phyloP scores from a whole-genome alignment of 2,329 filamentous ascomycete species.

The Fusarium ramigenum region DNA sequence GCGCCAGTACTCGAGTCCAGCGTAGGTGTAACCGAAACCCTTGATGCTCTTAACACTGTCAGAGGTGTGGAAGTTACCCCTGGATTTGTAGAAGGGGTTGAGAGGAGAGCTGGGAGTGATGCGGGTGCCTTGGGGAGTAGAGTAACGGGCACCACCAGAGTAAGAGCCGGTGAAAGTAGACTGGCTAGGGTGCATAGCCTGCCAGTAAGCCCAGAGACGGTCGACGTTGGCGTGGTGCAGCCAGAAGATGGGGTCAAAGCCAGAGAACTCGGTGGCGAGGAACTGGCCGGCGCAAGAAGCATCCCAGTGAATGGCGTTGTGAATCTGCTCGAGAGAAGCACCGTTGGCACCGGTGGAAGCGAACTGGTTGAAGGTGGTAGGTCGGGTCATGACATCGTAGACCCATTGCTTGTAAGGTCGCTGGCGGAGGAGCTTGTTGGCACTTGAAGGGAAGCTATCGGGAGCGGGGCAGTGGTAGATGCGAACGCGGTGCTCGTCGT shows the following conservation, averaged over 20 bases:
- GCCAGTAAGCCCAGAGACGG: conserved; percentile 68
- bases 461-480: conserved; percentile 54
- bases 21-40: conserved; percentile 53
- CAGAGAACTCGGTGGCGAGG: conserved; percentile 51
- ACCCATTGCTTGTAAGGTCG: conserved; percentile 53
- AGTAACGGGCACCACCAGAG: conserved; percentile 50
- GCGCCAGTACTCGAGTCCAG: conserved; percentile 49
- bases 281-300: conserved; percentile 54
- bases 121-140: conserved; percentile 50
- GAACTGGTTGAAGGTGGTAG: conserved; percentile 49
- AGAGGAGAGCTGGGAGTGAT: conserved; percentile 58
- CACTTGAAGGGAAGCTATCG: conserved; percentile 51
- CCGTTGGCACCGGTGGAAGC: conserved; percentile 48
- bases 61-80: conserved; percentile 55
- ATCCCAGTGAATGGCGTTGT: conserved; percentile 55
- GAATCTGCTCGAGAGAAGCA: conserved; percentile 55
- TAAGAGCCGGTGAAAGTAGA: conserved; percentile 50
- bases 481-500: conserved; percentile 42
- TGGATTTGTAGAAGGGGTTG: conserved; percentile 58
- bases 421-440: conserved; percentile 48
- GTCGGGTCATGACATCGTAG: conserved; percentile 53
- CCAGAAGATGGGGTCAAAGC: conserved; percentile 59
- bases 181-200: conserved; percentile 52
- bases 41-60: conserved; percentile 46
- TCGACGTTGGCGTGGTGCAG: conserved; percentile 68